These are phyloP conservation scores for Phytophthora hybrid DNA, from an alignment of 352 stramenopile genomes.

Conservation along the genomic window DNA sequence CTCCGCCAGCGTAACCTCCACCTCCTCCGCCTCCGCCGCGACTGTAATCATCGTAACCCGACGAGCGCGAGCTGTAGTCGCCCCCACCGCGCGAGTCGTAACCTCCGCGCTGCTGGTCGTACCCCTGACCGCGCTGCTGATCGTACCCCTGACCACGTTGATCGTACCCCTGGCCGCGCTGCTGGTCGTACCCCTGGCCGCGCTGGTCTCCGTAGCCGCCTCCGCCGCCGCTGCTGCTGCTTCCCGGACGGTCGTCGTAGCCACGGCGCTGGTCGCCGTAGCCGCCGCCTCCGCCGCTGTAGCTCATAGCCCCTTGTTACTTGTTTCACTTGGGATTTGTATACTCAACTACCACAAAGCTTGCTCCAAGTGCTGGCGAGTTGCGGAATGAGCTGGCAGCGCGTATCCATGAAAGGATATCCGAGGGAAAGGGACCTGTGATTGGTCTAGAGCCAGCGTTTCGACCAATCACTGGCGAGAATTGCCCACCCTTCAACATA, in stretches of 20 bases:
- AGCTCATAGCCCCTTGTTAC: slow-evolving; percentile 51
- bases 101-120: slow-evolving; percentile 26
- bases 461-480: neutral
- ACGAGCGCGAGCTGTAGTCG: slow-evolving; percentile 33
- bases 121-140: slow-evolving; percentile 25
- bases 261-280: slow-evolving; percentile 23
- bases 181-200: slow-evolving; percentile 27
- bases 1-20: slow-evolving; percentile 19
- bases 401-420: slow-evolving; percentile 4
- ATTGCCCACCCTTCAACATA: slow-evolving; percentile 7
- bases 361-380: neutral
- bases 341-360: slow-evolving; percentile 10
- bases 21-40: slow-evolving; percentile 11
- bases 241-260: slow-evolving; percentile 42
- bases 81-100: slow-evolving; percentile 23
- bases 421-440: neutral
- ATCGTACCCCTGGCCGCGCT: slow-evolving; percentile 31
- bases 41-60: slow-evolving; percentile 40
- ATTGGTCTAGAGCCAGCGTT: neutral
- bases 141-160: slow-evolving; percentile 36
- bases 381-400: slow-evolving; percentile 8
- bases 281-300: slow-evolving; percentile 44
- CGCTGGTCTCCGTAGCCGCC: slow-evolving; percentile 10
- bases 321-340: slow-evolving; percentile 6
- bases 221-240: slow-evolving; percentile 20